Evolutionary conservation across 2,329 filamentous ascomycete species (phyloP).

Genomic region (Cordyceps cicadae): DNA sequence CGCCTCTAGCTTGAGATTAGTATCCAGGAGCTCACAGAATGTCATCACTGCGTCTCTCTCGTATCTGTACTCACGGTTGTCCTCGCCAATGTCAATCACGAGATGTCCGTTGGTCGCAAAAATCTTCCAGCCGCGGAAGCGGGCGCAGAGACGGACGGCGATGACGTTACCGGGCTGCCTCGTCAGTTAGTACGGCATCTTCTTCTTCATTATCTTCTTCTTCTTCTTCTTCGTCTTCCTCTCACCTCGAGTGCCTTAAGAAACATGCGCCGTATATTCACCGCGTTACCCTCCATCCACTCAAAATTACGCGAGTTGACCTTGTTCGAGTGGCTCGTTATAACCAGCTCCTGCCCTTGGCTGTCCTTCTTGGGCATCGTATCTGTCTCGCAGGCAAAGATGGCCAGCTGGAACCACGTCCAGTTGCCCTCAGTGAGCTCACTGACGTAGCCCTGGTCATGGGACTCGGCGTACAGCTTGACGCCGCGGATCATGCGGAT

Average conservation of each 20-base stretch:
- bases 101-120: slow-evolving; percentile 7
- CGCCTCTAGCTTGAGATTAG: not conserved
- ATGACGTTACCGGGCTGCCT: slow-evolving; percentile 11
- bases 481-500: slow-evolving; percentile 1
- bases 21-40: too few relatives aligned
- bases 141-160: slow-evolving; percentile 13
- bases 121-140: slow-evolving; percentile 10
- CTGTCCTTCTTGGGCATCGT: not conserved
- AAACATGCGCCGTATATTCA: slow-evolving; percentile 6
- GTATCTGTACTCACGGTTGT: not conserved
- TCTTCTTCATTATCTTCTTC: too few relatives aligned
- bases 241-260: slow-evolving; percentile 8
- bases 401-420: slow-evolving; percentile 14
- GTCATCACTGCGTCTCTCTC: too few relatives aligned
- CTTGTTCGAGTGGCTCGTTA: slow-evolving; percentile 8
- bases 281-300: slow-evolving; percentile 7
- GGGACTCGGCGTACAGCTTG: slow-evolving; percentile 13
- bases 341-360: slow-evolving; percentile 4
- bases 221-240: too few relatives aligned
- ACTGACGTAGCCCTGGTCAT: slow-evolving; percentile 10
- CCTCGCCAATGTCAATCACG: slow-evolving; percentile 10
- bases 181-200: not conserved
- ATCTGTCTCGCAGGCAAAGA: slow-evolving; percentile 1
- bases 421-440: slow-evolving; percentile 9
- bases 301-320: not conserved